Conservation (phyloP, 352 stramenopile genomes). For the Lagenidium giganteum region DNA sequence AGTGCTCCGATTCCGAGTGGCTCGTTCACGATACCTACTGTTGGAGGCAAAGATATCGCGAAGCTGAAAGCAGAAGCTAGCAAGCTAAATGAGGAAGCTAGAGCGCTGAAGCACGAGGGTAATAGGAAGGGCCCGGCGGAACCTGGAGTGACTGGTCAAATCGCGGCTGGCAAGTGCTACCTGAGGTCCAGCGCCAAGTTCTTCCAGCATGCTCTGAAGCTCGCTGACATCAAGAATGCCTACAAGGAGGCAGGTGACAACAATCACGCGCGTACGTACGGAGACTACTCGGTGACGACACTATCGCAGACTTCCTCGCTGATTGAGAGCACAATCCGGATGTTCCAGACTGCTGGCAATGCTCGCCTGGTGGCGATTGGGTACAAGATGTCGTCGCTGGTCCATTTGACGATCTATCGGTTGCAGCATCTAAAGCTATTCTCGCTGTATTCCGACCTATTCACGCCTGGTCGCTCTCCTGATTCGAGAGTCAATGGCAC, state of each 20-base stretch:
- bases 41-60: slow-evolving; percentile 32
- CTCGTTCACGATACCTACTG: slow-evolving; percentile 46
- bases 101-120: slow-evolving; percentile 78
- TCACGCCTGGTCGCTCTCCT: slow-evolving; percentile 68
- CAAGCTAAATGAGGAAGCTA: slow-evolving; percentile 59
- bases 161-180: slow-evolving; percentile 70
- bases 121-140: slow-evolving; percentile 52
- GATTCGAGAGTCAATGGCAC: slow-evolving; percentile 65
- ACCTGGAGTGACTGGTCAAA: slow-evolving; percentile 28
- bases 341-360: slow-evolving; percentile 53
- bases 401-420: slow-evolving; percentile 76
- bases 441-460: slow-evolving; percentile 75
- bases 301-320: slow-evolving; percentile 71
- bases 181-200: slow-evolving; percentile 78
- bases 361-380: slow-evolving; percentile 61
- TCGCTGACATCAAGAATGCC: slow-evolving; percentile 76
- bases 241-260: slow-evolving; percentile 67
- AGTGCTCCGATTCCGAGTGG: slow-evolving; percentile 5
- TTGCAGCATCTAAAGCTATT: slow-evolving; percentile 80
- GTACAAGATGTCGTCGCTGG: slow-evolving; percentile 81
- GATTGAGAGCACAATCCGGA: slow-evolving; percentile 74
- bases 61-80: slow-evolving; percentile 44
- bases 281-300: slow-evolving; percentile 63
- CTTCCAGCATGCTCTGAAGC: slow-evolving; percentile 75
- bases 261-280: slow-evolving; percentile 50